Evolutionary conservation across 768 basidiomycete species (phyloP).

Genomic region (Pleurotus platypus): DNA sequence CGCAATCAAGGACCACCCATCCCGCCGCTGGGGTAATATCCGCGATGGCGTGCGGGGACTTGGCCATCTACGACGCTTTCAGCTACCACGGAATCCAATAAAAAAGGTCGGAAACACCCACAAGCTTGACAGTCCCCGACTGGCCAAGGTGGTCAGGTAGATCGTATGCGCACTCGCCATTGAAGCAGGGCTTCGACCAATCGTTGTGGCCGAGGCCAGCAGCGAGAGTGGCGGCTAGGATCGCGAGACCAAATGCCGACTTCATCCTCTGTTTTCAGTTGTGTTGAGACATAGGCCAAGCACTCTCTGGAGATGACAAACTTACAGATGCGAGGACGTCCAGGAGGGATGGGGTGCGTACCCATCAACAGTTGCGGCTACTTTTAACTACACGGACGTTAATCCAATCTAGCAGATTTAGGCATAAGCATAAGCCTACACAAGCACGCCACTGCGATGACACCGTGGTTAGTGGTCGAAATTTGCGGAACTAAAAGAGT

Average conservation of each 20-base stretch:
- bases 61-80: neutral
- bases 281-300: too few relatives aligned
- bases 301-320: too few relatives aligned
- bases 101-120: slow-evolving; percentile 5
- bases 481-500: too few relatives aligned
- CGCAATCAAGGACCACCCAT: slow-evolving; percentile 4
- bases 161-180: slow-evolving; percentile 20
- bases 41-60: slow-evolving; percentile 1
- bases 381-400: too few relatives aligned
- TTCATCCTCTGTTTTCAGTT: neutral
- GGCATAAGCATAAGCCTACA: too few relatives aligned
- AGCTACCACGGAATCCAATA: neutral
- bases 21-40: slow-evolving; percentile 5
- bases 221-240: slow-evolving; percentile 1
- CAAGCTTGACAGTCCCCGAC: slow-evolving; percentile 14
- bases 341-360: too few relatives aligned
- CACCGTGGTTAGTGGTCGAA: too few relatives aligned
- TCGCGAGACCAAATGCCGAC: slow-evolving; percentile 1
- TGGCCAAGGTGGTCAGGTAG: slow-evolving; percentile 8
- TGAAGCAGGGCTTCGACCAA: slow-evolving; percentile 20
- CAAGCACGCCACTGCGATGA: too few relatives aligned
- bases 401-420: too few relatives aligned
- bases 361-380: too few relatives aligned
- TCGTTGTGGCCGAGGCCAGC: slow-evolving; percentile 12
- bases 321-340: too few relatives aligned